Evolutionary conservation across 2,329 filamentous ascomycete species (phyloP).

Genomic region (Trichoderma lentiforme): DNA sequence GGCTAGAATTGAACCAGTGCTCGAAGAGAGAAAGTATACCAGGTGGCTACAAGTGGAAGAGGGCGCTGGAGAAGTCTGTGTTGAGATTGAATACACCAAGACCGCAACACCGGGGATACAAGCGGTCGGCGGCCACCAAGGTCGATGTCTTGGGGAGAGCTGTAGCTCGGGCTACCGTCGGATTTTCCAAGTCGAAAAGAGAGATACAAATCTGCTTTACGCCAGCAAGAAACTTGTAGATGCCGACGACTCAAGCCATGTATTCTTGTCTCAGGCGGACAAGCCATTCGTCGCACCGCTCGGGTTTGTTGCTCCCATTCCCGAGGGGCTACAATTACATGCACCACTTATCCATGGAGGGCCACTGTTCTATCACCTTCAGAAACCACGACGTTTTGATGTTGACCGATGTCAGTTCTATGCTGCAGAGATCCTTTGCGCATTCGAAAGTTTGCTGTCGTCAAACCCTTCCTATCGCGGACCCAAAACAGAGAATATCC

Average conservation of each 20-base stretch:
- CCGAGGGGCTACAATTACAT: not conserved
- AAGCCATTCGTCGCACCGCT: not conserved
- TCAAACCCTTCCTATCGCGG: not conserved
- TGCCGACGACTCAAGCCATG: not conserved
- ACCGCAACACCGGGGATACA: not conserved
- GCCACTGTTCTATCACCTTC: not conserved
- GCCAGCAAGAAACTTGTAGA: not conserved
- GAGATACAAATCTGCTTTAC: not conserved
- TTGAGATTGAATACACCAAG: not conserved
- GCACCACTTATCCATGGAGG: not conserved
- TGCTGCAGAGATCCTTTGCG: not conserved
- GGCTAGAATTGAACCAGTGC: not conserved
- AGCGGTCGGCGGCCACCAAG: not conserved
- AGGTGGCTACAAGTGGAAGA: not conserved
- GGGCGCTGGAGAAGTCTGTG: not conserved
- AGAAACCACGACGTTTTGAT: not conserved
- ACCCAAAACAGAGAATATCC: not conserved
- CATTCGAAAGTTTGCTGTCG: not conserved
- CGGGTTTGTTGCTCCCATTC: not conserved
- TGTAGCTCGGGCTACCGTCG: too few species aligned
- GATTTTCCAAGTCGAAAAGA: not conserved
- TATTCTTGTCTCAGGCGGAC: not conserved
- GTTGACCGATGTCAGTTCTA: not conserved
- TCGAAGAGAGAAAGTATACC: not conserved
- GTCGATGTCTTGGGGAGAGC: not conserved